Base-by-base conservation (phyloP, 805 yeast species). In the Nakazawaea holstii region DNA sequence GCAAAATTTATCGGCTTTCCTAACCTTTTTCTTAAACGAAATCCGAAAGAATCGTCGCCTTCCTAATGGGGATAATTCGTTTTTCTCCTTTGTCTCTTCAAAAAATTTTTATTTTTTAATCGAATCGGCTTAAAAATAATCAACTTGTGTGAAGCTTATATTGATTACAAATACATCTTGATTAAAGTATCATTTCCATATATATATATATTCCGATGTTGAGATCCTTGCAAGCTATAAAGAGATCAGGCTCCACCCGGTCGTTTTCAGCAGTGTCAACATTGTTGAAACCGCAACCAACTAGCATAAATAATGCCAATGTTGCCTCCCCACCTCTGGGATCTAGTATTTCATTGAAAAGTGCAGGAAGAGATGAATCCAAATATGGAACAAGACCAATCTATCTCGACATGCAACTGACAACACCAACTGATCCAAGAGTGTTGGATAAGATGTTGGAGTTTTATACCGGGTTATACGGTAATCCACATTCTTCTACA, bases 371-470 rank as follows among this genome's bases (percentile, higher is more conserved):
- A 51, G 79, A 74, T 56, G 70, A 66, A 39, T 67, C 61, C 3
- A n/a, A 51, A 41, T 65, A 52, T 57, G 95, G 94, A 45, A 73
- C 85, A 8, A 78, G 97, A 57, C 99, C 99, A 8, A 94, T 94
- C 53, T 94, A 94, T 67, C 70, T 94, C 59, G 99, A 94, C 60
- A 91, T 91, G 77, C 99, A 94, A 69, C 98, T 99, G 29, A 94
- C 99, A 0, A 92, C 99, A 0, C 99, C 98, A 27, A 87, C 94
- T 1, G 99, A 94, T 62, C 99, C 99, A 30, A 76, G 99, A 48
- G 99, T 94, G 8, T 68, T 94, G 55, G 96, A 88, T 62, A 84
- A 81, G 55, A 89, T 88, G 96, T 64, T 88, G 56, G 80, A 78
- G 57, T 89, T 84, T 61, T 86, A 79, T 65, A 92, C 98, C 2